phyloP scores from a whole-genome alignment of 1,139 yeast genomes.

The Saccharomyces hybrid region DNA sequence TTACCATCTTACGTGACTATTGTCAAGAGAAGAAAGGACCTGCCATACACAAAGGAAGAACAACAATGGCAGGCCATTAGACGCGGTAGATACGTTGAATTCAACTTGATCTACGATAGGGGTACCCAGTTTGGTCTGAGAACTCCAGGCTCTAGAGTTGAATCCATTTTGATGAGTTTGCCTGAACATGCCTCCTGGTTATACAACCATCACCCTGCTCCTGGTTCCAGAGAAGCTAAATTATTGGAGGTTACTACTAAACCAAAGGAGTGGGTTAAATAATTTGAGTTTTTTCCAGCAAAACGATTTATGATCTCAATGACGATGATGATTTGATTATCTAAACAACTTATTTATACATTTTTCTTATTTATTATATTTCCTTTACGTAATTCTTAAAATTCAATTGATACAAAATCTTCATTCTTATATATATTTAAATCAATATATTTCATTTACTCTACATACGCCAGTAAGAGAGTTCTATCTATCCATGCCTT shows the following conservation, averaged over 20 bases:
- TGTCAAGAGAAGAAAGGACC: constrained; percentile 61
- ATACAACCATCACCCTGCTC: constrained; percentile 79
- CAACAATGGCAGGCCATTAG: constrained; percentile 92
- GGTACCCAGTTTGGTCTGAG: constrained; percentile 95
- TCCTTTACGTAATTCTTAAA: neutral
- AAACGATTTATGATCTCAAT: neutral
- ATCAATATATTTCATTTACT: neutral
- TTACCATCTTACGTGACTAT: constrained; percentile 78
- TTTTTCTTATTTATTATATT: neutral
- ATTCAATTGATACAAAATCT: constrained; percentile 2
- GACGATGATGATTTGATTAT: neutral
- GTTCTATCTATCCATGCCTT: no score
- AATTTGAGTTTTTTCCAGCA: neutral
- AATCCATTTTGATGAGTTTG: constrained; percentile 83
- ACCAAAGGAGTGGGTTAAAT: constrained; percentile 72
- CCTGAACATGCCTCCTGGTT: constrained; percentile 90
- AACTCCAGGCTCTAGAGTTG: constrained; percentile 93
- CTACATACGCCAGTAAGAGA: neutral
- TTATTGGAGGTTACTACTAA: constrained; percentile 59
- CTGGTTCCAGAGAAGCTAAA: constrained; percentile 72
- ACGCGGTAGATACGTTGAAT: constrained; percentile 95
- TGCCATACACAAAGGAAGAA: constrained; percentile 67
- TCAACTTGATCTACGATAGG: constrained; percentile 88
- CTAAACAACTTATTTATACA: neutral
- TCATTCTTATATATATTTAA: neutral